Evolutionary conservation across 2,329 filamentous ascomycete genomes (phyloP).

Genomic region (Pyricularia grisea): DNA sequence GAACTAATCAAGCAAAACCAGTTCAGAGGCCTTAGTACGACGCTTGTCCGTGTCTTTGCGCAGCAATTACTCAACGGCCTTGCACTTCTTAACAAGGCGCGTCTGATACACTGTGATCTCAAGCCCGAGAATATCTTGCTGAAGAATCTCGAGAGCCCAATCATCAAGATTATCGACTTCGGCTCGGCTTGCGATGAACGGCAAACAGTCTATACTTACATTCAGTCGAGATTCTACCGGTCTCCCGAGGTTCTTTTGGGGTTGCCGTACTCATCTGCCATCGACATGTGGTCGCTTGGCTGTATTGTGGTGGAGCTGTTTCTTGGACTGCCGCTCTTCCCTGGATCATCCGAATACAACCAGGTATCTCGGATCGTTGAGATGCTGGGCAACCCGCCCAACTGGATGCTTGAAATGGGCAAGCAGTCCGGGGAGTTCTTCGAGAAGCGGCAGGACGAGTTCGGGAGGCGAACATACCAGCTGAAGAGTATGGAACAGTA

Average conservation of each 20-base stretch:
- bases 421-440: slow-evolving; percentile 98
- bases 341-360: slow-evolving; percentile 97
- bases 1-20: slow-evolving; percentile 99
- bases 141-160: slow-evolving; percentile 96
- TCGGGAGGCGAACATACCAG: slow-evolving; percentile 79
- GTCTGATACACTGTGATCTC: slow-evolving; percentile 93
- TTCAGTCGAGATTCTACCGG: slow-evolving; percentile 95
- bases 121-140: slow-evolving; percentile 97
- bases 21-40: slow-evolving; percentile 94
- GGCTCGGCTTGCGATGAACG: slow-evolving; percentile 96
- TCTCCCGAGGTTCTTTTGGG: slow-evolving; percentile 95
- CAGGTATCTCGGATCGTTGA: slow-evolving; percentile 95
- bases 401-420: slow-evolving; percentile 99
- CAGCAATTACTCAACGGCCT: slow-evolving; percentile 92
- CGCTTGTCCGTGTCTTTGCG: slow-evolving; percentile 91
- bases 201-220: slow-evolving; percentile 98
- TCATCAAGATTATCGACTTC: slow-evolving; percentile 99
- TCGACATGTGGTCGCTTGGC: slow-evolving; percentile 99
- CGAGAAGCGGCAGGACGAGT: slow-evolving; percentile 86
- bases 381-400: slow-evolving; percentile 92
- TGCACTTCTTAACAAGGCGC: slow-evolving; percentile 87
- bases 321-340: slow-evolving; percentile 86
- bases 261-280: slow-evolving; percentile 92
- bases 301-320: slow-evolving; percentile 98
- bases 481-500: slow-evolving; percentile 98